These are phyloP conservation scores for Nicotiana tomentosiformis DNA, from an alignment of 257 asterid genomes.

Conservation along the genomic window DNA sequence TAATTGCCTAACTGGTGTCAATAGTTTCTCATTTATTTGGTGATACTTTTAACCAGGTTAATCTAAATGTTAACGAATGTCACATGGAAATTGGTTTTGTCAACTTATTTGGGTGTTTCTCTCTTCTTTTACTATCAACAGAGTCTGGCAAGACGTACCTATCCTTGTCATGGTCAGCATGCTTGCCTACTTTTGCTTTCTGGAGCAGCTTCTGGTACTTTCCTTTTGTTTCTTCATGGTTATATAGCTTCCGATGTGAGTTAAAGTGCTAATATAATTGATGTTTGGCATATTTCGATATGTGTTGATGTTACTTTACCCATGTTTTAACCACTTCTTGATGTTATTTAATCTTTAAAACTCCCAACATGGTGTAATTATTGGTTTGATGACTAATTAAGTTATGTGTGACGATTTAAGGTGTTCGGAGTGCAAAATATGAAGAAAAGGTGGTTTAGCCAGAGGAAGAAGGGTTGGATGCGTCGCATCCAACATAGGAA, in stretches of 20 bases:
- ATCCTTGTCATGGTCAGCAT: slow-evolving; percentile 97
- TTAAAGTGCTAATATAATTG: background rate
- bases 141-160: slow-evolving; percentile 96
- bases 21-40: background rate
- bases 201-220: slow-evolving; percentile 96
- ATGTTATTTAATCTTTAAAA: too few species aligned
- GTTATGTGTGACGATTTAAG: too few species aligned
- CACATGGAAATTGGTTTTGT: background rate
- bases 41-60: background rate
- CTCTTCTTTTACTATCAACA: slow-evolving; percentile 21
- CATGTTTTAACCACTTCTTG: too few species aligned
- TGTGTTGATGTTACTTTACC: too few species aligned
- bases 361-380: too few species aligned
- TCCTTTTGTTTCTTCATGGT: slow-evolving; percentile 12
- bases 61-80: background rate
- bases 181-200: slow-evolving; percentile 95
- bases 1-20: background rate
- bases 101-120: background rate
- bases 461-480: too few species aligned
- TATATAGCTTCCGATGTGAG: background rate
- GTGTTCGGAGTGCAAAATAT: too few species aligned
- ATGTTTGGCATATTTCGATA: too few species aligned
- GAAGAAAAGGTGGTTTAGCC: too few species aligned
- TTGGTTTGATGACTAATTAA: too few species aligned
- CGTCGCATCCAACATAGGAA: too few species aligned